Evolutionary conservation across 352 stramenopile species (phyloP).

Genomic region (Elongisporangium undulatum): DNA sequence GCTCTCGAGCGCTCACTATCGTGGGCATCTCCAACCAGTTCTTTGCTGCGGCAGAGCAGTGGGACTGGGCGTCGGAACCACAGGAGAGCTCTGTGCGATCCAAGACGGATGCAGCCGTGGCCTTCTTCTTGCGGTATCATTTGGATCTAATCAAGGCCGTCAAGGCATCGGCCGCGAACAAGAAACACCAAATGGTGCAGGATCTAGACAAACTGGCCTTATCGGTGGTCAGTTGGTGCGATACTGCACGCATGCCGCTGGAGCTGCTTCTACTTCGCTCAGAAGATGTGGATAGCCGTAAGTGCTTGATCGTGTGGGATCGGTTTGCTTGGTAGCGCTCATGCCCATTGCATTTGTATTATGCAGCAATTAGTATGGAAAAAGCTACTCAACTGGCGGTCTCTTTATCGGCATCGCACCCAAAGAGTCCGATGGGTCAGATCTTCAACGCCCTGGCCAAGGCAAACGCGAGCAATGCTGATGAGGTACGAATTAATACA

Average conservation of each 20-base stretch:
- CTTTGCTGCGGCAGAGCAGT: conserved; percentile 27
- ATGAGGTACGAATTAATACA: background rate
- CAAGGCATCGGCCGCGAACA: conserved; percentile 17
- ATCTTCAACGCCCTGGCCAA: conserved; percentile 30
- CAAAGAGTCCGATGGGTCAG: conserved; percentile 48
- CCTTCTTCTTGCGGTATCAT: conserved; percentile 69
- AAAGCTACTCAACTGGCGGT: conserved; percentile 24
- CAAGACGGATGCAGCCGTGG: conserved; percentile 46
- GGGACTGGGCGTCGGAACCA: conserved; percentile 18
- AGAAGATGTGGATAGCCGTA: conserved; percentile 71
- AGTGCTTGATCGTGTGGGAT: conserved; percentile 8
- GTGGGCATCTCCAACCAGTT: conserved; percentile 41
- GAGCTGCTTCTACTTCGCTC: conserved; percentile 72
- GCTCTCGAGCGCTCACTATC: conserved; percentile 23
- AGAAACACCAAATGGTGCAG: conserved; percentile 32
- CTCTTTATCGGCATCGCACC: conserved; percentile 16
- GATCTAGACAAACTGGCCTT: conserved; percentile 42
- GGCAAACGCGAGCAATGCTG: background rate
- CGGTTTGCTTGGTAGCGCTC: background rate
- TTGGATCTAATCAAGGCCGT: conserved; percentile 45
- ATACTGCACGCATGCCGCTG: conserved; percentile 41
- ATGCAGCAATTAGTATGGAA: conserved; percentile 27
- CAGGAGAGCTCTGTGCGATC: conserved; percentile 9
- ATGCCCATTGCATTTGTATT: background rate
- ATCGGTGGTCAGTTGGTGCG: conserved; percentile 54